Evolutionary conservation across 768 basidiomycete genomes (phyloP), one percentile per base, ranked within the genome.

Genomic region (Tylopilus sp.): DNA sequence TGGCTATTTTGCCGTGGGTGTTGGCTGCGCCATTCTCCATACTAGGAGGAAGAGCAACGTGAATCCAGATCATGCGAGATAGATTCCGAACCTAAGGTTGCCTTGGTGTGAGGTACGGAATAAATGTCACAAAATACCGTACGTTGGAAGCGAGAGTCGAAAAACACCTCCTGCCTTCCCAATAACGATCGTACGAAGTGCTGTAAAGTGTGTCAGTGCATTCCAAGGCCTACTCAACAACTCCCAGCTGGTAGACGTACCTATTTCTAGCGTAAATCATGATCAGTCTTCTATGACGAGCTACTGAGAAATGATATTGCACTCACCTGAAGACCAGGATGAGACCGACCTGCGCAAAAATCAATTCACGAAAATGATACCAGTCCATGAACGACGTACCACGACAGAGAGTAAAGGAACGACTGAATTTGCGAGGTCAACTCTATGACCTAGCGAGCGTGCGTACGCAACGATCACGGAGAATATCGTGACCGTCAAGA

Each of bases 391-490:
- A 42, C 23, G 17, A 7, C 10, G 21, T n/a, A 73, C 93, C 58
- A 95, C 94, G 12, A 97, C 90, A 11, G 91, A 90, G 28, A 95
- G 77, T 46, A 97, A 70, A 1, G 94, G 94, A 2, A 94, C 82
- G 50, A 95, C 86, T 22, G 89, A 85, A 68, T 91, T 95, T 18
- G 89, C 82, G 59, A 91, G 73, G 22, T 77, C 75, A 40, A 94
- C 67, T 25, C 74, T 68, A 48, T 81, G 76, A 0, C 86, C 91
- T 53, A 69, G 73, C 20, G 73, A 69, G 66, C 77, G 77, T 35
- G 78, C 75, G 69, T 83, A 88, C 23, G 79, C 81, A 23, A 88
- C 76, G 3, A 74, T 57, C 28, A 69, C 72, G 5, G 93, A 79
- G 60, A 89, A 92, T 5, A 91, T 47, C 0, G 91, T 92, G 26